phyloP scores from a whole-genome alignment of 2,329 filamentous ascomycete genomes.

The Dactylella cylindrospora region DNA sequence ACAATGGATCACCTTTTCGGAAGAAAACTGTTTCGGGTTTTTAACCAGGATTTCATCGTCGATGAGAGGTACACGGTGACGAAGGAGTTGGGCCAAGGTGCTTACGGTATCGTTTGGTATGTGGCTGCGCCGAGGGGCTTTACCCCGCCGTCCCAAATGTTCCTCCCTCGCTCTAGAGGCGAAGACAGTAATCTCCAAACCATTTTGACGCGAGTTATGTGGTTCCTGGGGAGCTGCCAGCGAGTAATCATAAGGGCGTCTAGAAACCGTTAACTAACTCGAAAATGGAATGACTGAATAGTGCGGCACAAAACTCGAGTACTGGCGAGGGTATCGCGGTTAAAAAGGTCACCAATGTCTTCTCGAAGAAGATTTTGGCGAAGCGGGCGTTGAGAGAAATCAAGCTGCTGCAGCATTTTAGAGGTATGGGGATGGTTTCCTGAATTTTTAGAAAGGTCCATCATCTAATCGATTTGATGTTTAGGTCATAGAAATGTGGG shows the following conservation, averaged over 20 bases:
- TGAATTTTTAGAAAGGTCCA: not conserved
- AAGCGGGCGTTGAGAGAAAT: constrained; percentile 98
- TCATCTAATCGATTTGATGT: not conserved
- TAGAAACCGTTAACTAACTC: constrained; percentile 9
- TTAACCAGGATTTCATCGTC: constrained; percentile 98
- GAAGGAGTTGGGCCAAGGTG: constrained; percentile 96
- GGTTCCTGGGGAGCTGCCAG: not conserved
- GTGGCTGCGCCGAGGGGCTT: constrained; percentile 49
- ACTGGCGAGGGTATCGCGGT: constrained; percentile 93
- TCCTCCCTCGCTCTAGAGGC: not conserved
- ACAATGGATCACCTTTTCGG: constrained; percentile 52
- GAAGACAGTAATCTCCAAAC: too few species aligned
- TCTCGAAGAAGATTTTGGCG: constrained; percentile 99
- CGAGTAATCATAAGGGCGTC: too few species aligned
- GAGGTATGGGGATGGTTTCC: constrained; percentile 54
- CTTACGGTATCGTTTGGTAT: constrained; percentile 98
- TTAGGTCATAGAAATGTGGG: constrained; percentile 73
- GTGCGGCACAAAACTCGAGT: constrained; percentile 87
- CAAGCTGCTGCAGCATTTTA: constrained; percentile 97
- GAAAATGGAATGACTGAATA: constrained; percentile 52
- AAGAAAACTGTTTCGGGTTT: constrained; percentile 97
- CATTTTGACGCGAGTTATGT: not conserved
- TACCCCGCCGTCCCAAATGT: constrained; percentile 34
- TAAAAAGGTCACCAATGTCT: constrained; percentile 99
- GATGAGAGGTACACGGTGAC: constrained; percentile 98